Percentiles rank a stretch among this genome's conserved stretches.
These are phyloP conservation scores for Coemansia sp. DNA, from an alignment of 192 early-diverging fungal genomes.

Conservation along the genomic window DNA sequence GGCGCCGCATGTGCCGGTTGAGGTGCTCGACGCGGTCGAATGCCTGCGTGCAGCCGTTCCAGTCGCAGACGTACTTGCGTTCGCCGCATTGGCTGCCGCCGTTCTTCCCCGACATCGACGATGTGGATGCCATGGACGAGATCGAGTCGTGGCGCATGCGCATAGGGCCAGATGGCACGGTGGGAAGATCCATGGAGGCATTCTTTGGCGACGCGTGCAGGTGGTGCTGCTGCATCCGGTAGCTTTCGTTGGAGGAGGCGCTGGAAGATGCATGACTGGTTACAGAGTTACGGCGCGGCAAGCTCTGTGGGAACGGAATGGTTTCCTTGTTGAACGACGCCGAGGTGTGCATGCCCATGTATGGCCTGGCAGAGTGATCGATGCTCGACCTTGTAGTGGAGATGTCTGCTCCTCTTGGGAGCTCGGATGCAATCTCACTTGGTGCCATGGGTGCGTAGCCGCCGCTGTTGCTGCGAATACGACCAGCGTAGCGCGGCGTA, in stretches of 20 bases:
- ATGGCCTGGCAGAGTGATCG: not conserved
- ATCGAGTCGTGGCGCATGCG: slow-evolving; percentile 25
- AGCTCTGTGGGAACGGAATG: not conserved
- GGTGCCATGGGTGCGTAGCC: not conserved
- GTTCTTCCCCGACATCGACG: slow-evolving; percentile 11
- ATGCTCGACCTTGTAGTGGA: not conserved
- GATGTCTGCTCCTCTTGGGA: not conserved
- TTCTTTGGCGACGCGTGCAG: slow-evolving; percentile 1
- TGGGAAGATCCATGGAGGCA: not conserved
- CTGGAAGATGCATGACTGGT: slow-evolving; percentile 8
- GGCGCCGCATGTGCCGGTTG: slow-evolving; percentile 68
- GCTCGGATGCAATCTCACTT: not conserved
- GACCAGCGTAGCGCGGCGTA: not conserved
- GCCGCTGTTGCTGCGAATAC: slow-evolving; percentile 7
- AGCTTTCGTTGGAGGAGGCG: slow-evolving; percentile 6
- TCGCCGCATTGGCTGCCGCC: slow-evolving; percentile 16
- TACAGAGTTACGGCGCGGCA: slow-evolving; percentile 17
- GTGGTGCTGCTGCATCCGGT: not conserved
- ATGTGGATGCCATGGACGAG: slow-evolving; percentile 21
- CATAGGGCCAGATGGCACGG: not conserved
- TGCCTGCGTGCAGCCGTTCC: slow-evolving; percentile 49
- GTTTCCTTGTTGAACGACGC: not conserved
- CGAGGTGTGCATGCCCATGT: not conserved
- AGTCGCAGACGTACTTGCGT: slow-evolving; percentile 51
- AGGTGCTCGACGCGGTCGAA: slow-evolving; percentile 83